These are phyloP conservation scores for Rostrohypoxylon terebratum DNA, from an alignment of 495 filamentous ascomycete genomes.

Conservation along the genomic window DNA sequence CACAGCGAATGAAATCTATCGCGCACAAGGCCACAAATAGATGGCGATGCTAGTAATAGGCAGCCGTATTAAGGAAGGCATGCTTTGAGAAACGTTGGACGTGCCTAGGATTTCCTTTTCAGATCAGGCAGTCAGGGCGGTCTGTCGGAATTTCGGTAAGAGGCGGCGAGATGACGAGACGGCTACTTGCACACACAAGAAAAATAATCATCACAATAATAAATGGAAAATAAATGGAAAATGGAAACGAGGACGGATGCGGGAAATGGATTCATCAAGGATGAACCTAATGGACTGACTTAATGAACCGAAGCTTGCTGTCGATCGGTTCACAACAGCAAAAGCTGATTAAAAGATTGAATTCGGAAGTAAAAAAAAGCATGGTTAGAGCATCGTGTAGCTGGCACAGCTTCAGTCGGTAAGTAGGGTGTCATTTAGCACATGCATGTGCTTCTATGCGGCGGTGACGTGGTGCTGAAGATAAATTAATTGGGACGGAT, in stretches of 20 bases:
- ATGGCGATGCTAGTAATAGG: conserved; percentile 25
- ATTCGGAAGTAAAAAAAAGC: conserved; percentile 24
- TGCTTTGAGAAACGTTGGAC: conserved; percentile 31
- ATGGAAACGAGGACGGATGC: conserved; percentile 26
- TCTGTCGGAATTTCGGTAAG: conserved; percentile 13
- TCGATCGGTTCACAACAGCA: conserved; percentile 33
- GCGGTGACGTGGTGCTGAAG: conserved; percentile 46
- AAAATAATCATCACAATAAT: conserved; percentile 25
- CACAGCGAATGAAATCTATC: conserved; percentile 17
- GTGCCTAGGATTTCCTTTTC: conserved; percentile 33
- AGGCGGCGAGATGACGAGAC: conserved; percentile 39
- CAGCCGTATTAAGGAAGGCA: conserved; percentile 37
- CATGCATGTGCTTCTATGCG: conserved; percentile 41
- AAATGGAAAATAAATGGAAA: not conserved
- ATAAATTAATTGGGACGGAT: conserved; percentile 40
- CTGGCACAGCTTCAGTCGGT: conserved; percentile 21
- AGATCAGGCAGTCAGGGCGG: conserved; percentile 19
- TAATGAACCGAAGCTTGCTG: conserved; percentile 25
- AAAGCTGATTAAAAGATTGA: conserved; percentile 10
- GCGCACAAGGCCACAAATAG: conserved; percentile 23
- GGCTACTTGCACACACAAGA: conserved; percentile 41
- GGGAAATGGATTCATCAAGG: conserved; percentile 41
- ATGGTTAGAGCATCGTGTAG: conserved; percentile 15
- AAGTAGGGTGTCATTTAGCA: conserved; percentile 37
- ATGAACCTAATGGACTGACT: conserved; percentile 24